Evolutionary conservation across 2,329 filamentous ascomycete genomes (phyloP), one percentile per base, ranked within the genome.

Genomic region (Beauveria sp.): DNA sequence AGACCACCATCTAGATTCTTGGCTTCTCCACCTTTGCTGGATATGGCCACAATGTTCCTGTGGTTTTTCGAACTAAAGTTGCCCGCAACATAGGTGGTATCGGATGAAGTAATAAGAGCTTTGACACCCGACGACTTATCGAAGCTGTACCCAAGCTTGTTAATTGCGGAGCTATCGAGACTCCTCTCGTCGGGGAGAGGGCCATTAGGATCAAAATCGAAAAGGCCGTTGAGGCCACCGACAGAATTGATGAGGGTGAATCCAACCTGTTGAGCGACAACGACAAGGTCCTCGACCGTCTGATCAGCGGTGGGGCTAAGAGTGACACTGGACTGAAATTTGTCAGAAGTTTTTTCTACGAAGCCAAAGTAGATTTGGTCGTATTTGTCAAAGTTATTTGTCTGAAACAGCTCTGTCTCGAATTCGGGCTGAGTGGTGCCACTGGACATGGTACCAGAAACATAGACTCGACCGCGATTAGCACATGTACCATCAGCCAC

Each of bases 351-450:
- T 60, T 87, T 87, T 70, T 98, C 91, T 60, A 99, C 86, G 66
- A 86, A 86, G 52, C 93, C 95, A 66, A 88, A 89, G 75, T 92
- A 96, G 63, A 99, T 87, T 67, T 90, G 87, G 71, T 99, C 95
- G 70, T 96, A 98, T 75, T 99, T 99, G 79, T 98, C 93, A 73
- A 88, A 96, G 72, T 96, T 84, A 76, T 99, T 99, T 20, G 93
- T 96, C 74, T 99, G 95, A 71, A 84, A 96, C 8, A 97, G 77
- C 0, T 83, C 81, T 1, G 80, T 84, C 31, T 84, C 81, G 62
- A 87, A 80, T 5, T 83, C 78, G 42, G 74, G 71, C 56, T 76
- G 67, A 67, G 74, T 70, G 61, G 75, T 69, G 70, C 80, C 69
- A 67, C 78, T 76, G 3, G 85, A 83, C 78, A 95, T 86, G 26